Evolutionary conservation across 495 filamentous ascomycete species (phyloP).

Genomic region (Lophiostoma macrostomum): DNA sequence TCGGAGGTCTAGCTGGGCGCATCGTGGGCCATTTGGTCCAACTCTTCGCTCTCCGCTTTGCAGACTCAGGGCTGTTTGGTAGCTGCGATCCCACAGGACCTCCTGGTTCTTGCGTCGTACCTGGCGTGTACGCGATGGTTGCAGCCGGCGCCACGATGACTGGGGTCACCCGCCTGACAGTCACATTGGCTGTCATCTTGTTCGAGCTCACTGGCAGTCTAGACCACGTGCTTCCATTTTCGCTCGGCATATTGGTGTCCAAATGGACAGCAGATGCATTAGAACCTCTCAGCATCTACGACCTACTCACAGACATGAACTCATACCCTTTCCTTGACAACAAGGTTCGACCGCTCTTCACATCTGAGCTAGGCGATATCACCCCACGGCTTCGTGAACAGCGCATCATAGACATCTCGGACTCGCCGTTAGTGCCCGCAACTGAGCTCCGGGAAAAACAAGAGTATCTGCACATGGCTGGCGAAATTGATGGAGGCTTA

Average conservation of each 20-base stretch:
- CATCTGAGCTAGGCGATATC: constrained; percentile 79
- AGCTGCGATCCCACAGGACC: constrained; percentile 64
- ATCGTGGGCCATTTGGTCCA: constrained; percentile 85
- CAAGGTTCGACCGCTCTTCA: constrained; percentile 86
- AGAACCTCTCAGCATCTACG: constrained; percentile 93
- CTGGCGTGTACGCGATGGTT: constrained; percentile 92
- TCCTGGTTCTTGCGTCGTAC: constrained; percentile 85
- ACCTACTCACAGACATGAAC: constrained; percentile 94
- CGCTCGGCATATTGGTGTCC: constrained; percentile 81
- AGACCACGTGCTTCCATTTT: constrained; percentile 94
- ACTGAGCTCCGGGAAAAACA: constrained; percentile 73
- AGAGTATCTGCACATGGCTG: constrained; percentile 73
- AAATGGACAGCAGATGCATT: constrained; percentile 98
- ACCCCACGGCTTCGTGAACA: constrained; percentile 68
- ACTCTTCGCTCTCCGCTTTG: constrained; percentile 71
- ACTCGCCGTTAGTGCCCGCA: constrained; percentile 73
- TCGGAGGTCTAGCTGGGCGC: constrained; percentile 88
- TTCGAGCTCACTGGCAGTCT: constrained; percentile 95
- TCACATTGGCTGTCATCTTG: constrained; percentile 90
- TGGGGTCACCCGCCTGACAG: constrained; percentile 88
- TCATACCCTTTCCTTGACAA: constrained; percentile 94
- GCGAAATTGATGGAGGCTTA: constrained; percentile 88
- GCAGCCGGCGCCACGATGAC: constrained; percentile 98
- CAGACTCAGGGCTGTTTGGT: constrained; percentile 67
- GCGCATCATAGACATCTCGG: constrained; percentile 82